phyloP scores from a whole-genome alignment of 257 asterid species.

The Plectranthus barbatus region DNA sequence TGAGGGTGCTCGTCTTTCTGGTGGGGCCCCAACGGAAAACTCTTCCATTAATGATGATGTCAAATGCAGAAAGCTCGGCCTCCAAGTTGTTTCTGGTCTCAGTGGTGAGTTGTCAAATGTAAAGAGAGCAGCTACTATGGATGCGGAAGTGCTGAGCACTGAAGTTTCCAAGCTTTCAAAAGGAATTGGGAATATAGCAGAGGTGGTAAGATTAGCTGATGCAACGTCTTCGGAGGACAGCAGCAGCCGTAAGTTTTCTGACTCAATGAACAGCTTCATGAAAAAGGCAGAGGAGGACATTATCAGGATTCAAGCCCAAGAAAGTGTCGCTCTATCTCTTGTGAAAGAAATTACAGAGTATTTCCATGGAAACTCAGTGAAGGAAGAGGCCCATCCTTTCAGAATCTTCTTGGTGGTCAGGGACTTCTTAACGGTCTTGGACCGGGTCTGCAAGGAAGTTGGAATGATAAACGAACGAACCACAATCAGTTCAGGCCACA shows the following conservation, averaged over 20 bases:
- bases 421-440: slow-evolving; percentile 70
- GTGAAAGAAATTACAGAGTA: slow-evolving; percentile 95
- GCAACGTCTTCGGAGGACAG: slow-evolving; percentile 24
- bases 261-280: slow-evolving; percentile 60
- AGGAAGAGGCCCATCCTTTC: slow-evolving; percentile 93
- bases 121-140: slow-evolving; percentile 96
- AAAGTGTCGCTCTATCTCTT: slow-evolving; percentile 77
- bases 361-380: slow-evolving; percentile 92
- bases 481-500: slow-evolving; percentile 60
- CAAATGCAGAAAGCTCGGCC: slow-evolving; percentile 85
- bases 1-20: slow-evolving; percentile 82
- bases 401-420: slow-evolving; percentile 93
- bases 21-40: slow-evolving; percentile 29
- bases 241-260: slow-evolving; percentile 36
- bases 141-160: slow-evolving; percentile 76
- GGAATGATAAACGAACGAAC: slow-evolving; percentile 85
- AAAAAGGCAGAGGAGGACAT: slow-evolving; percentile 83
- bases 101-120: slow-evolving; percentile 74
- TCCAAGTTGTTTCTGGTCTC: slow-evolving; percentile 76
- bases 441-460: slow-evolving; percentile 94
- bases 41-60: slow-evolving; percentile 44
- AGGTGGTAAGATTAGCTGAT: slow-evolving; percentile 46
- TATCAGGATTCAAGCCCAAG: slow-evolving; percentile 81
- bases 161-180: slow-evolving; percentile 71
- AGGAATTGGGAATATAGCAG: slow-evolving; percentile 63